Evolutionary conservation across 371 early-diverging fungal species (phyloP).

Genomic region (Actinomortierella wolfii): DNA sequence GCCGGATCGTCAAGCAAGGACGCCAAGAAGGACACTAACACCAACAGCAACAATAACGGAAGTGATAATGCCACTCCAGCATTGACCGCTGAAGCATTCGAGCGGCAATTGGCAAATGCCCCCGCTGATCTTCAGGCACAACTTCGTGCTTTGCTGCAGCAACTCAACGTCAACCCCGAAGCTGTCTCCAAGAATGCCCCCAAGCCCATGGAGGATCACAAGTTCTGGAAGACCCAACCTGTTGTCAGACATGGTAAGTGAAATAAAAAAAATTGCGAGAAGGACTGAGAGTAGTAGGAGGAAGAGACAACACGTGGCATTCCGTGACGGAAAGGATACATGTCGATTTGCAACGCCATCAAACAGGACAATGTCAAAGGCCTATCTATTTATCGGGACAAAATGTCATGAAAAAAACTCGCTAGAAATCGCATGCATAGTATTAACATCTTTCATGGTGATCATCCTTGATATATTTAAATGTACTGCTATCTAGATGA

Average conservation of each 20-base stretch:
- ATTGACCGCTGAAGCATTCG: constrained; percentile 19
- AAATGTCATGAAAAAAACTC: too few relatives aligned
- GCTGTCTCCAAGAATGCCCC: constrained; percentile 24
- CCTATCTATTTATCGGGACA: too few relatives aligned
- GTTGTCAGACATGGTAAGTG: constrained; percentile 75
- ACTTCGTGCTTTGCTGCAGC: constrained; percentile 32
- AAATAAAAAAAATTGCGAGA: not conserved
- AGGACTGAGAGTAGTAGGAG: too few relatives aligned
- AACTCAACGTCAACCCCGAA: constrained; percentile 17
- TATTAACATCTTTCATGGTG: too few relatives aligned
- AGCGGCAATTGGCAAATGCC: constrained; percentile 36
- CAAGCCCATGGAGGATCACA: constrained; percentile 69
- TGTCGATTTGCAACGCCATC: too few relatives aligned
- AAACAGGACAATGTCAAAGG: too few relatives aligned
- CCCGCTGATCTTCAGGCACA: constrained; percentile 43
- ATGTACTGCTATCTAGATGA: constrained; percentile 56
- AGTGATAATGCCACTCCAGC: constrained; percentile 10
- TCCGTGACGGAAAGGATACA: too few relatives aligned
- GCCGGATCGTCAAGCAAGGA: too few relatives aligned
- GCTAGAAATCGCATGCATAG: too few relatives aligned
- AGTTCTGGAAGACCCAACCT: constrained; percentile 98
- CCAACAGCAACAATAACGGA: constrained; percentile 18
- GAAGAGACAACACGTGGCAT: too few relatives aligned
- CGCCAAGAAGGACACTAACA: too few relatives aligned
- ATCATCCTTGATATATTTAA: too few relatives aligned